Evolutionary conservation across 1,139 yeast genomes (phyloP), one percentile per base, ranked within the genome.

Genomic region (Scheffersomyces lignicola): DNA sequence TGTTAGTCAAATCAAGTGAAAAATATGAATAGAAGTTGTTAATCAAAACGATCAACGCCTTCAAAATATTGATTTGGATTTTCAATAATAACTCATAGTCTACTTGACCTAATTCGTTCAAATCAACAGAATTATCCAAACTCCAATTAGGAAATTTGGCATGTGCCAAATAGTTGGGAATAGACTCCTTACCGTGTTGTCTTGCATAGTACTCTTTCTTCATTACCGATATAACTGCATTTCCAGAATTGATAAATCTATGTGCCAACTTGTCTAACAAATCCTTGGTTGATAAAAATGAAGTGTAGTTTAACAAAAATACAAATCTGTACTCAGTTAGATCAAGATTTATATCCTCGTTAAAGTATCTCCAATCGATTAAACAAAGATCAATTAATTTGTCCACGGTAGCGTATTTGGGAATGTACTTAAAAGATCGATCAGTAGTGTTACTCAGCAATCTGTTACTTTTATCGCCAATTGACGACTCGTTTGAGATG

Each of bases 31-130:
- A 88, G 51, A 85, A 86, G 45, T 83, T 82, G 34, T 78, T 75
- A 16, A 88, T 77, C 60, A 95, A 73, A 26, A 83, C 75, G 34
- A 80, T 76, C 39, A 88, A 66, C 1, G 89, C 87, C 52, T 87
- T 95, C 43, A 89, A 65, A 29, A 89, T 80, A 34, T 95, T 95
- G 36, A 84, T 73, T 52, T 89, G 96, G 36, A 89, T 85, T 53
- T 83, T 65, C 74, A 47, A 80, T 73, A 55, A 80, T 68, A 62
- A 74, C 65, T 51, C 78, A 65, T 84, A 69, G 44, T 70, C 75
- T 23, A 70, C 73, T 29, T 66, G 69, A 0, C 76, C 76, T 34
- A 69, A 54, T 24, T 60, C 65, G 27, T 55, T 54, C 39, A 69
- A 50, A 36, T 68, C 64, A 14, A 66, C 62, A 4, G 55, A 48